phyloP scores from a whole-genome alignment of 2,329 filamentous ascomycete species.

The Exophiala sp. region DNA sequence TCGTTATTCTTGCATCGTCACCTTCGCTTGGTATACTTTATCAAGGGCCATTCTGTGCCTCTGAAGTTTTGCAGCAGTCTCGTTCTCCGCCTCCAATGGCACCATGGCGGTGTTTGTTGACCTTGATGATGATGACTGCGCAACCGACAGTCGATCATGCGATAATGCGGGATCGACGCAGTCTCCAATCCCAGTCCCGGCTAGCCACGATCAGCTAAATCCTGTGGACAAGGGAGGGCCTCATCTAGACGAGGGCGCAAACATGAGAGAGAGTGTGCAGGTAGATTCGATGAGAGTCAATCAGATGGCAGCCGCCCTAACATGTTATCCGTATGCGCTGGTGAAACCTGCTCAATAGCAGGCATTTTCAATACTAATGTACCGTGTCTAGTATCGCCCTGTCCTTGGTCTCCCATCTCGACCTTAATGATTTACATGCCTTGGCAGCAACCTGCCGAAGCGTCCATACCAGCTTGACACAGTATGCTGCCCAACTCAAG shows the following conservation, averaged over 20 bases:
- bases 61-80: not conserved
- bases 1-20: not conserved
- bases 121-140: slow-evolving; percentile 36
- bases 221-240: slow-evolving; percentile 1
- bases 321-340: slow-evolving; percentile 44
- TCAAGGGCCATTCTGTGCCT: not conserved
- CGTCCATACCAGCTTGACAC: slow-evolving; percentile 69
- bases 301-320: slow-evolving; percentile 39
- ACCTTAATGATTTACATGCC: slow-evolving; percentile 79
- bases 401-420: slow-evolving; percentile 68
- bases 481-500: slow-evolving; percentile 69
- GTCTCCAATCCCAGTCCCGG: not conserved
- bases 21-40: not conserved
- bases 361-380: slow-evolving; percentile 26
- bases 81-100: slow-evolving; percentile 19
- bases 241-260: not conserved
- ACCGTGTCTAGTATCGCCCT: slow-evolving; percentile 60
- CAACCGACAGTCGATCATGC: slow-evolving; percentile 17
- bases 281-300: slow-evolving; percentile 3
- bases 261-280: not conserved
- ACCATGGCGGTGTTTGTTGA: slow-evolving; percentile 47
- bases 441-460: slow-evolving; percentile 76
- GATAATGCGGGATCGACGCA: slow-evolving; percentile 20
- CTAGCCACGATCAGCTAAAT: slow-evolving; percentile 15
- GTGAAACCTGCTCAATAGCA: slow-evolving; percentile 6